Evolutionary conservation across 768 basidiomycete genomes (phyloP).

Genomic region (Lyophyllum shimeji): DNA sequence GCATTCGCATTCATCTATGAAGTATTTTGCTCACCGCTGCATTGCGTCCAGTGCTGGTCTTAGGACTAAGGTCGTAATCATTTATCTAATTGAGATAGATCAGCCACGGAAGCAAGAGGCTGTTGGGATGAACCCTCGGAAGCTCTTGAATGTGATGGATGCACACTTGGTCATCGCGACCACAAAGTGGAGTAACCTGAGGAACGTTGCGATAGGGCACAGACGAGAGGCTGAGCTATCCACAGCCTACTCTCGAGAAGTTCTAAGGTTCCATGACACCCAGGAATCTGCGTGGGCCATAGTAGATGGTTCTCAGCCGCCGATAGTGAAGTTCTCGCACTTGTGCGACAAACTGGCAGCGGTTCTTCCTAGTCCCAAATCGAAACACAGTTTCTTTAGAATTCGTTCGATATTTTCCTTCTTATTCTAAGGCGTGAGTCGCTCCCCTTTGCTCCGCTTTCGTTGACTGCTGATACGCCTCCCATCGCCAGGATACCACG

Average conservation of each 20-base stretch:
- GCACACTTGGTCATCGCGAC: conserved; percentile 2
- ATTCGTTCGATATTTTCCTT: not conserved
- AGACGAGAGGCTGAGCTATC: not conserved
- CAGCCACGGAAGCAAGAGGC: not conserved
- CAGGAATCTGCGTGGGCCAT: conserved; percentile 6
- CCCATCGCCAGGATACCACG: no score
- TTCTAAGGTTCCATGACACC: conserved; percentile 4
- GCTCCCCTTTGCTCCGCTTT: no score
- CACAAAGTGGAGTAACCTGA: conserved; percentile 4
- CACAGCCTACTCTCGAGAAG: not conserved
- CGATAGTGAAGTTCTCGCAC: not conserved
- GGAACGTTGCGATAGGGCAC: not conserved
- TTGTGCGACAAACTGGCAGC: not conserved
- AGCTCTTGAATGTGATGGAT: not conserved
- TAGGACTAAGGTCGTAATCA: conserved; percentile 1
- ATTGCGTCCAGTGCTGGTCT: not conserved
- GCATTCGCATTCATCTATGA: not conserved
- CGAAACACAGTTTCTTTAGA: not conserved
- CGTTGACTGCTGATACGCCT: no score
- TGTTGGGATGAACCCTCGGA: conserved; percentile 1
- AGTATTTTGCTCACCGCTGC: not conserved
- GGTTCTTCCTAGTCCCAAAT: not conserved
- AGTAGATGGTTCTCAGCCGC: not conserved
- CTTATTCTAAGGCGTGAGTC: not conserved
- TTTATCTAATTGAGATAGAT: conserved; percentile 10